Base-by-base conservation (phyloP, 1,284 basidiomycete species). In the Bondarzewia mesenterica region DNA sequence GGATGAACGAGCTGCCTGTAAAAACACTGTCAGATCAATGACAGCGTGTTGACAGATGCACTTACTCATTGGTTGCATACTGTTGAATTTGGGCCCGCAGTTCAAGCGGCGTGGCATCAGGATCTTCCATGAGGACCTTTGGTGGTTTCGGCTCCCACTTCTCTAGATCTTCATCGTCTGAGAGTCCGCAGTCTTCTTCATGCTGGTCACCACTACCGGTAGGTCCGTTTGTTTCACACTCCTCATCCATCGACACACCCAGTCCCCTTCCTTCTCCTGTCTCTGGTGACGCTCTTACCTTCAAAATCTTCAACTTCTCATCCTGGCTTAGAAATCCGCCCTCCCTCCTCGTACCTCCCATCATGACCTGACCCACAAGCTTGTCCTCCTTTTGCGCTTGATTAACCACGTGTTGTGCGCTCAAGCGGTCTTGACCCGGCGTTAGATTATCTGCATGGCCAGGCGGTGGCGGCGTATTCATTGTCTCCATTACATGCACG, bases 31-130 rank as follows among this genome's bases (percentile, higher is more conserved):
- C n/a, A 39, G 29, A 20, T 20, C 20, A 23, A 27, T 18, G 40
- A n/a, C n/a, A 18, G 21, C 7, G 32, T 25, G 16, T 32, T 15
- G 14, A 50, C 7, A 18, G 22, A 23, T 14, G 20, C 25, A 58
- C 75, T 27, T 59, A 79, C 79, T 80, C 78, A 45, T 86, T 93
- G 3, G 85, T 83, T 0, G 88, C 87, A 64, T 93, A 92, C 7
- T 88, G 68, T 62, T 93, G 90, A 25, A 92, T 89, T 58, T 93
- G 89, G 0, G 76, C 72, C 18, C 63, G 68, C 26, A 81, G 51
- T 53, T 81, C 76, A 36, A 80, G 58, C 2, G 78, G 77, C 1
- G 61, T 58, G 4, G 63, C 63, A 15, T 69, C 57, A 0, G 72
- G 67, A 60, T 78, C 64, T 16, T 75, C 63, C 77, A 80, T 81